phyloP scores from a whole-genome alignment of 169 alveolate species.

The Amoebophrya sp. region DNA sequence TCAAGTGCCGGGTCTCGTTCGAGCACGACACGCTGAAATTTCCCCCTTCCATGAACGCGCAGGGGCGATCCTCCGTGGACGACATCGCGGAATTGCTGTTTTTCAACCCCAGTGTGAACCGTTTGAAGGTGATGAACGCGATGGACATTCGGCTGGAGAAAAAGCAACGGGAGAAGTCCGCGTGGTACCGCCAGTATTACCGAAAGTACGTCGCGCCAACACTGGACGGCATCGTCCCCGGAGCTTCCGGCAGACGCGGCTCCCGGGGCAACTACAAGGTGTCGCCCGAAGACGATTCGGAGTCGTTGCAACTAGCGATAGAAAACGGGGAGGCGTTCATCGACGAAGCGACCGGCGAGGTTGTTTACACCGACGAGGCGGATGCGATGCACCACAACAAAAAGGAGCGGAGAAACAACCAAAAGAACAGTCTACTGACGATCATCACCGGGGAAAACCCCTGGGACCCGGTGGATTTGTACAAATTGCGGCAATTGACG shows the following conservation, averaged over 20 bases:
- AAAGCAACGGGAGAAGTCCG: neutral
- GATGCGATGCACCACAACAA: neutral
- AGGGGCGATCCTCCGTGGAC: neutral
- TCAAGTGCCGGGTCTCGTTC: constrained; percentile 10
- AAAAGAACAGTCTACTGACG: neutral
- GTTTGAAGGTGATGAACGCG: neutral
- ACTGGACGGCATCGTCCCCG: neutral
- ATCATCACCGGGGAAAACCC: neutral
- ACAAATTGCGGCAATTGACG: neutral
- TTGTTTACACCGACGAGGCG: too few species aligned
- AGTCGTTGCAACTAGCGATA: neutral
- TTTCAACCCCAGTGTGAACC: neutral
- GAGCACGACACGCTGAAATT: neutral
- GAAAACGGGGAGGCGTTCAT: neutral
- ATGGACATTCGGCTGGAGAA: neutral
- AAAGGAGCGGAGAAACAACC: neutral
- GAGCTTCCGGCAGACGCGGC: too few species aligned
- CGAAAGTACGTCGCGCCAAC: neutral
- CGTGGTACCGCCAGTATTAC: neutral
- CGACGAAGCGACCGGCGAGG: neutral
- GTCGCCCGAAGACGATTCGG: neutral
- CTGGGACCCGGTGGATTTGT: constrained; percentile 5
- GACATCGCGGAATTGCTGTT: constrained; percentile 8
- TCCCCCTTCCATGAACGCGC: neutral
- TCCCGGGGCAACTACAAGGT: neutral